Base-by-base conservation (phyloP, 2,329 filamentous ascomycete genomes). In the Botryotinia narcissicola region DNA sequence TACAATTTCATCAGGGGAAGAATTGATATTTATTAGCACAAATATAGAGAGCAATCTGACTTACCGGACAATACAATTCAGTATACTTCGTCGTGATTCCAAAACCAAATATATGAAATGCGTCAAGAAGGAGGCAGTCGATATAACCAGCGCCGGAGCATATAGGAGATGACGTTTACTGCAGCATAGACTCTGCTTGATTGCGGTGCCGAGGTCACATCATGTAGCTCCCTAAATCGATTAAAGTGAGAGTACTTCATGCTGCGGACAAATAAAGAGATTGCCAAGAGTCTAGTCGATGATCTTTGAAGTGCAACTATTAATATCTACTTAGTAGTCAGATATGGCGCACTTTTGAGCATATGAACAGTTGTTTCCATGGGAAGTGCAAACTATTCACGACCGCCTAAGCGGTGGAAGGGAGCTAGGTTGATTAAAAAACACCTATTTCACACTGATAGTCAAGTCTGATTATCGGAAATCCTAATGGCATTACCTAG, bases 161-260 rank as follows among this genome's bases (percentile, higher is more conserved):
- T 35, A 60, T 60, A 4, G 8, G 54, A 29, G 18, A 22, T 0
- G 29, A 60, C 12, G 18, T 10, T 32, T 32, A 35, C 20, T 22
- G 9, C 29, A 8, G 29, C 29, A 12, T 60, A 35, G 29, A 9
- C 4, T 22, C 4, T 35, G 8, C 10, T 22, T 20, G 5, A 5
- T 22, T 59, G 20, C 29, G 7, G 54, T 22, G 8, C 8, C 29
- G 6, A 20, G 20, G 3, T 22, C n/a, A 10, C 16, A 20, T 59
- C 1, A 5, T 6, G 35, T 29, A 22, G 54, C 16, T 10, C 3
- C 0, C 20, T 8, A 0, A 22, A 16, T 32, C 4, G 7, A 18
- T 60, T 7, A 3, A 59, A 35, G 8, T 35, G 16, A 59, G 29
- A 22, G 29, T 18, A 35, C 9, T 12, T 12, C 22, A 32, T 20